Conservation (phyloP, 306 rosid genomes). For the Quercus alba region DNA sequence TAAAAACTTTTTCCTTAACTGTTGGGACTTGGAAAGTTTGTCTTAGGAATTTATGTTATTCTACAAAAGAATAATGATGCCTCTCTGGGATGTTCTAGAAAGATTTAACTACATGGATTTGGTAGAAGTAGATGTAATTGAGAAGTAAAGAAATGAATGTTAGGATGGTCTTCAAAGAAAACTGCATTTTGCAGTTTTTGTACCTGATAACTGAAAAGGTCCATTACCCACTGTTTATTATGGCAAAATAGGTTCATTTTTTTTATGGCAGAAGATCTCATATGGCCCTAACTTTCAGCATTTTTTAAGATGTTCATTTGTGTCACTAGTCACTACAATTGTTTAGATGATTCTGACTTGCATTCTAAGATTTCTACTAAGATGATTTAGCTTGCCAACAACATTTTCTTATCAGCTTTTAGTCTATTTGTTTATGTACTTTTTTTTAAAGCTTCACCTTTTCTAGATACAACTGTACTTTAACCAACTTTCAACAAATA, state of each 20-base stretch:
- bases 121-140: not conserved
- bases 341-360: too few species aligned
- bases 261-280: too few species aligned
- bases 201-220: too few species aligned
- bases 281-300: too few species aligned
- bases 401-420: too few species aligned
- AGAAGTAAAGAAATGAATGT: not conserved
- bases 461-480: constrained; percentile 36
- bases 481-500: too few species aligned
- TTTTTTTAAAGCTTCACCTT: not conserved
- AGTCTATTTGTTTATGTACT: constrained; percentile 14
- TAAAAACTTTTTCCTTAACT: not conserved
- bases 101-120: not conserved
- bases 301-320: too few species aligned
- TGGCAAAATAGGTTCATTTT: too few species aligned
- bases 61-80: not conserved
- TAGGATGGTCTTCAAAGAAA: not conserved
- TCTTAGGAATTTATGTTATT: not conserved
- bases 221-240: too few species aligned
- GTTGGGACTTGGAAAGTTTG: not conserved
- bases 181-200: not conserved
- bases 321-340: too few species aligned
- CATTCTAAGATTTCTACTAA: too few species aligned
- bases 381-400: too few species aligned
- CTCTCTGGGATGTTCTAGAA: not conserved